A percentile compares a stretch with the other conserved stretches of the same genome.
Evolutionary conservation across 257 asterid species (phyloP).

Genomic region (Osmanthus fragrans): DNA sequence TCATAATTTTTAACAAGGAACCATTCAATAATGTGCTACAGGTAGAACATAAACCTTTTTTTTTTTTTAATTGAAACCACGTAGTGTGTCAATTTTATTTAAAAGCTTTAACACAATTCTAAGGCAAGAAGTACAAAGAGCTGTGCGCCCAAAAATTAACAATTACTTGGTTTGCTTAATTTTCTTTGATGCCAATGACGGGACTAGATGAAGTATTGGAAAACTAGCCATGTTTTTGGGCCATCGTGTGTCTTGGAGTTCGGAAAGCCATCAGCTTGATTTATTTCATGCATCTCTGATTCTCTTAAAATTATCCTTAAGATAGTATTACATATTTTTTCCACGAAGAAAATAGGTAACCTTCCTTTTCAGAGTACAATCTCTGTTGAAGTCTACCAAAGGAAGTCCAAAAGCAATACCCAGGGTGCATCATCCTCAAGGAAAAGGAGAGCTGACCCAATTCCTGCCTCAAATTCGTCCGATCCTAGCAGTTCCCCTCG

Average conservation of each 20-base stretch:
- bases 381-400: slow-evolving; percentile 23
- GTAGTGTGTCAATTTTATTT: neutral
- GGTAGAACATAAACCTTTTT: neutral
- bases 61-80: too few species aligned
- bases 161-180: neutral
- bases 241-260: neutral
- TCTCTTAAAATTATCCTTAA: neutral
- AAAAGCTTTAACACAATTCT: too few species aligned
- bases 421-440: slow-evolving; percentile 26
- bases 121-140: neutral
- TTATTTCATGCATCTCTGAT: neutral
- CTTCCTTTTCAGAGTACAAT: slow-evolving; percentile 12
- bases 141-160: neutral
- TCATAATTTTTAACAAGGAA: neutral
- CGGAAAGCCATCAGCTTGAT: neutral
- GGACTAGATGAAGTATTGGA: neutral
- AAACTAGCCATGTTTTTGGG: neutral
- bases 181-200: neutral
- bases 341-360: neutral
- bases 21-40: neutral
- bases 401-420: slow-evolving; percentile 28
- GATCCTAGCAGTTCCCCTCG: slow-evolving; percentile 34
- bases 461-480: slow-evolving; percentile 22
- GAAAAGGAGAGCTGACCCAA: slow-evolving; percentile 25
- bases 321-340: neutral